phyloP scores from a whole-genome alignment of 1,139 yeast genomes.

The Blastobotrys persicus region DNA sequence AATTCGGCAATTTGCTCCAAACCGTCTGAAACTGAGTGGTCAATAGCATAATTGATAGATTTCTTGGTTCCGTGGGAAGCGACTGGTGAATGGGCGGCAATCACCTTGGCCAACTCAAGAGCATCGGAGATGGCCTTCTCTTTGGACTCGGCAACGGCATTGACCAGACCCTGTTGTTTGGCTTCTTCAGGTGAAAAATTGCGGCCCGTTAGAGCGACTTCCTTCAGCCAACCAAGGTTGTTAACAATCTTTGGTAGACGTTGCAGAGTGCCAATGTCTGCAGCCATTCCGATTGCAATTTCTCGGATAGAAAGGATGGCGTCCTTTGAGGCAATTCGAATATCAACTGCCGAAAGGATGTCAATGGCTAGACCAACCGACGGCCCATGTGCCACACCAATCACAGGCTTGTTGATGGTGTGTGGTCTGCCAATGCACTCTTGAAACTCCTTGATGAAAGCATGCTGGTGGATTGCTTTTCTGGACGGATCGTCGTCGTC shows the following conservation, averaged over 20 bases:
- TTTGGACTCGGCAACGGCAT: slow-evolving; percentile 47
- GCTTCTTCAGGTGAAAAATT: slow-evolving; percentile 59
- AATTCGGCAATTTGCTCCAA: slow-evolving; percentile 52
- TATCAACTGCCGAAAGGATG: slow-evolving; percentile 55
- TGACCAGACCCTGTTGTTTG: slow-evolving; percentile 51
- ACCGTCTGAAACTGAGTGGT: slow-evolving; percentile 48
- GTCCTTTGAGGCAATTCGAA: slow-evolving; percentile 57
- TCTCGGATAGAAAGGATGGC: slow-evolving; percentile 63
- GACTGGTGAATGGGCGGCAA: slow-evolving; percentile 52
- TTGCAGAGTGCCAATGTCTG: slow-evolving; percentile 78
- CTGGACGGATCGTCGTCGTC: slow-evolving; percentile 39
- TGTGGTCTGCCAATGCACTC: slow-evolving; percentile 43
- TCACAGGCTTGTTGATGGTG: slow-evolving; percentile 41
- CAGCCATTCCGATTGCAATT: slow-evolving; percentile 70
- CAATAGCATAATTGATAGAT: slow-evolving; percentile 52
- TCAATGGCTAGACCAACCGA: slow-evolving; percentile 67
- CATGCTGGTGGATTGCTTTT: slow-evolving; percentile 33
- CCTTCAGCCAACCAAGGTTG: slow-evolving; percentile 59
- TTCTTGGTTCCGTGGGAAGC: slow-evolving; percentile 68
- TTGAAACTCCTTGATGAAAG: slow-evolving; percentile 54
- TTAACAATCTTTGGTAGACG: slow-evolving; percentile 57
- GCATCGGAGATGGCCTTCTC: slow-evolving; percentile 53
- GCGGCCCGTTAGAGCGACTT: slow-evolving; percentile 63
- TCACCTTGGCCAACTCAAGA: slow-evolving; percentile 48
- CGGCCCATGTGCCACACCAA: slow-evolving; percentile 47